Percentiles rank a stretch among this genome's conserved stretches.
Evolutionary conservation across 2,329 filamentous ascomycete genomes (phyloP).

Genomic region (Ustulina deusta): DNA sequence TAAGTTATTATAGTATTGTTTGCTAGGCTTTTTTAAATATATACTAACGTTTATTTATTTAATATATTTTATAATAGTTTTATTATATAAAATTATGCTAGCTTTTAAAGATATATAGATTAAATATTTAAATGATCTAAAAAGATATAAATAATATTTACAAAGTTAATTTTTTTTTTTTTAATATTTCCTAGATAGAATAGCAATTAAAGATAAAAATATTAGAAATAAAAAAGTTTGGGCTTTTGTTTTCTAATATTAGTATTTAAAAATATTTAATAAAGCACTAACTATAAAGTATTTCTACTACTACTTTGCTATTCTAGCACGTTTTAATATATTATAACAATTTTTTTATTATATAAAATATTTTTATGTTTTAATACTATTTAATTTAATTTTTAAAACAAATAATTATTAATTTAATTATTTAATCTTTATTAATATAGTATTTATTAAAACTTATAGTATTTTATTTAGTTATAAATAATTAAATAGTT

Average conservation of each 20-base stretch:
- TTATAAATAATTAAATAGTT: neutral
- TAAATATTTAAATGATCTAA: neutral
- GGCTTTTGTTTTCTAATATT: neutral
- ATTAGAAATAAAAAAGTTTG: neutral
- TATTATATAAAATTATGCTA: neutral
- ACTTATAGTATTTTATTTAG: neutral
- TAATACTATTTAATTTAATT: neutral
- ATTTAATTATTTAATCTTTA: neutral
- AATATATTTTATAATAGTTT: neutral
- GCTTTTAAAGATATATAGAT: slow-evolving; percentile 1
- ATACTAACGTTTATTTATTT: slow-evolving; percentile 1
- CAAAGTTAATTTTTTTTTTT: neutral
- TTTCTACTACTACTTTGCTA: neutral
- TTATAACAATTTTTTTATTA: neutral
- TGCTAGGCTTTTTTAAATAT: neutral
- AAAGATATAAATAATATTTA: slow-evolving; percentile 1
- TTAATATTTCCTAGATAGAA: neutral
- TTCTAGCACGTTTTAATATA: neutral
- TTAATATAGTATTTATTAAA: neutral
- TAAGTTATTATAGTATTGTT: neutral
- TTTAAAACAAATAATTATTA: neutral
- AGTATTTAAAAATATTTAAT: neutral
- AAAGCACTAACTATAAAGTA: neutral
- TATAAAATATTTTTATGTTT: neutral
- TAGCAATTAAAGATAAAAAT: neutral